Conservation (phyloP, 2,329 filamentous ascomycete species). For the Keithomyces neogunnii region DNA sequence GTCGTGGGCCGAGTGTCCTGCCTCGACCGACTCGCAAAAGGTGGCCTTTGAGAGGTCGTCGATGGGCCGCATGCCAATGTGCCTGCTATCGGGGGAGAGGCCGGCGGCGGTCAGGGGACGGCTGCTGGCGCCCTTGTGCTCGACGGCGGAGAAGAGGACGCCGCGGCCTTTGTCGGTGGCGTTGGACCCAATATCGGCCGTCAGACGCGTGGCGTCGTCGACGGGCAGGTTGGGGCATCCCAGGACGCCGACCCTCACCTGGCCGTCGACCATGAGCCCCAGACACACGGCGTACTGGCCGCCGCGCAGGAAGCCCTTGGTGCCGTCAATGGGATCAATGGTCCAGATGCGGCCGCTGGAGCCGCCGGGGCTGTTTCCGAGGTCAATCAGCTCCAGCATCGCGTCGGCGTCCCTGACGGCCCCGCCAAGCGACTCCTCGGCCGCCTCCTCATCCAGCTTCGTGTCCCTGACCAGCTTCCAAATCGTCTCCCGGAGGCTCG, state of each 20-base stretch:
- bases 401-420: constrained; percentile 57
- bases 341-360: constrained; percentile 80
- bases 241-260: constrained; percentile 89
- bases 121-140: constrained; percentile 72
- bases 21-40: constrained; percentile 95
- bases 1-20: constrained; percentile 81
- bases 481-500: constrained; percentile 56
- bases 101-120: constrained; percentile 52
- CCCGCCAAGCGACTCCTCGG: constrained; percentile 60
- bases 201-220: constrained; percentile 55
- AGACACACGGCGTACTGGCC: constrained; percentile 97
- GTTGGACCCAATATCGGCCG: constrained; percentile 63
- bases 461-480: constrained; percentile 75
- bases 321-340: constrained; percentile 95
- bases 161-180: constrained; percentile 71
- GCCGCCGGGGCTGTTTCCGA: constrained; percentile 63
- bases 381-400: constrained; percentile 60
- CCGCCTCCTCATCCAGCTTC: constrained; percentile 49
- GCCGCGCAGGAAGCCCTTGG: constrained; percentile 91
- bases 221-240: constrained; percentile 93
- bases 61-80: constrained; percentile 74
- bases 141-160: constrained; percentile 79
- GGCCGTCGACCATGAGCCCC: constrained; percentile 82
- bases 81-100: constrained; percentile 40
- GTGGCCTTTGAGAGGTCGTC: constrained; percentile 69